Base-by-base conservation (phyloP, 1,284 basidiomycete genomes). In the Ustilago hordei region DNA sequence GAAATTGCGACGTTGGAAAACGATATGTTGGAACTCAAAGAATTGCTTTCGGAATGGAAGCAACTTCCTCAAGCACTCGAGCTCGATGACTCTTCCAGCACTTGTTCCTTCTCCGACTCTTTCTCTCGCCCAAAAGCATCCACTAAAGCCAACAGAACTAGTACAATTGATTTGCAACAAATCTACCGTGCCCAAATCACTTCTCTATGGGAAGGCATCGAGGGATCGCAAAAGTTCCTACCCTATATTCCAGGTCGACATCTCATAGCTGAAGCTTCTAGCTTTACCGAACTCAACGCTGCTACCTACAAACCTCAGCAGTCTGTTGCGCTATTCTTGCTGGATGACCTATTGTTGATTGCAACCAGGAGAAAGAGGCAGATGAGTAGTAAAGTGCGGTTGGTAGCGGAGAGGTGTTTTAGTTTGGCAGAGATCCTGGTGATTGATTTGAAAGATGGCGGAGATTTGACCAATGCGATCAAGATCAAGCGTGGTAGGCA, bases 11-110 rank as follows among this genome's bases (percentile, higher is more conserved):
- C 93, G 0, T 90, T 99, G 12, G 96, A 99, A 88, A 98, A 96
- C 85, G 95, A 98, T 86, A 94, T 98, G 93, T 90, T 98, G 41
- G 95, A 98, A 84, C 91, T 99, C 85, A 98, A 98, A 85, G 94
- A 96, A 69, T 90, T 93, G 3, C 89, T 99, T 1, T 92, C 92
- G 15, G 97, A 99, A 84, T 99, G 95, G 93, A 95, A 81, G 69
- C 68, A 75, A 38, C 66, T 85, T 11, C 84, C 83, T 0, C 80
- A 81, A 15, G 79, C 79, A 23, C 71, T 85, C 7, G 78, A 84
- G 58, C 55, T 84, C 9, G 80, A 84, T 32, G 82, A 84, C 50
- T 69, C 68, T 31, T 41, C 47, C 35, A 55, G 65, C 15, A 23
- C 62, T 41, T 17, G 52, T 15, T 62, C 57, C 0, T 60, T 76